A percentile compares a stretch with the other conserved stretches of the same genome.
Conservation (phyloP, 768 basidiomycete species). For the Xerocomus spinulosus region DNA sequence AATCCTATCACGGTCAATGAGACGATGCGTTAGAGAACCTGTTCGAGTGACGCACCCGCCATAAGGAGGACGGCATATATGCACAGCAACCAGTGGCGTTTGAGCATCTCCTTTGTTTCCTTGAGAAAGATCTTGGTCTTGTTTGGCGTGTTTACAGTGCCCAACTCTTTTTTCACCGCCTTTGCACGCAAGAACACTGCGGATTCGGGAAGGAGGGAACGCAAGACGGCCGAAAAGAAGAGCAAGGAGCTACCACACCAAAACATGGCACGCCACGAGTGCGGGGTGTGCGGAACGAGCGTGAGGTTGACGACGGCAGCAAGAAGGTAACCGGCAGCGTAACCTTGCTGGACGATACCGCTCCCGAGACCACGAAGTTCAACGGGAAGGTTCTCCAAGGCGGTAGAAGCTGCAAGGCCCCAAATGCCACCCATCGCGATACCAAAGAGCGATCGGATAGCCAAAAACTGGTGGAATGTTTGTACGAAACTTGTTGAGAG, state of each 20-base stretch:
- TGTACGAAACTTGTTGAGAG: conserved; percentile 78
- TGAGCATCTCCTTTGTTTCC: conserved; percentile 75
- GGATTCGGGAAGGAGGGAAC: conserved; percentile 74
- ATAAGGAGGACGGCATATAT: conserved; percentile 82
- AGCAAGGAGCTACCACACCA: conserved; percentile 74
- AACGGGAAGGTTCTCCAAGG: conserved; percentile 88
- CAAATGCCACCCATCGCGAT: conserved; percentile 89
- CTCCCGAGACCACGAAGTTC: conserved; percentile 82
- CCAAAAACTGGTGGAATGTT: conserved; percentile 76
- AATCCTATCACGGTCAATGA: conserved; percentile 41
- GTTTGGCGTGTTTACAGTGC: conserved; percentile 29
- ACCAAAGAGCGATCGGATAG: conserved; percentile 76
- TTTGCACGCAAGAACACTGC: conserved; percentile 66
- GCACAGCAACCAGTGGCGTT: conserved; percentile 74
- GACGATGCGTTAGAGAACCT: not conserved
- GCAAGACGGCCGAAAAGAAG: conserved; percentile 60
- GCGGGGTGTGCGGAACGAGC: conserved; percentile 36
- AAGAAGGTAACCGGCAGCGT: conserved; percentile 81
- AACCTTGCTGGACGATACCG: conserved; percentile 90
- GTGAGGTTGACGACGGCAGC: conserved; percentile 80
- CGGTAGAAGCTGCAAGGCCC: conserved; percentile 79
- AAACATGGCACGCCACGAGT: conserved; percentile 75
- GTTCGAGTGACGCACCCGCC: conserved; percentile 40
- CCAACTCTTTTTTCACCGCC: conserved; percentile 42
- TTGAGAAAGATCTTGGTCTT: conserved; percentile 70